A percentile compares a stretch with the other conserved stretches of the same genome.
These are phyloP conservation scores for Salvia hispanica DNA, from an alignment of 257 asterid genomes.

Conservation along the genomic window DNA sequence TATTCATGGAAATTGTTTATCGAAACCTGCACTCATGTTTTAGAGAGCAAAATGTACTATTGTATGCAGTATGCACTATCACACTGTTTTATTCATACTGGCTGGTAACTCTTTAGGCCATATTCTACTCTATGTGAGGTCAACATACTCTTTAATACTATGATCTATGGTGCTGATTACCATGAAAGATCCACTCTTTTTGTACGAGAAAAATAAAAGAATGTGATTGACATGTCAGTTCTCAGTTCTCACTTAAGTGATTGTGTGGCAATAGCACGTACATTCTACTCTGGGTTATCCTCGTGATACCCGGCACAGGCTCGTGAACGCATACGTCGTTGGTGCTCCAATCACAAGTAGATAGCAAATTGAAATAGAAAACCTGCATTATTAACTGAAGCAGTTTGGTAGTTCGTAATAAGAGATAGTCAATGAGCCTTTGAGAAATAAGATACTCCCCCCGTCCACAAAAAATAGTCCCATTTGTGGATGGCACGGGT, in stretches of 20 bases:
- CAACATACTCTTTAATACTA: no score
- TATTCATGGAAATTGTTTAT: no score
- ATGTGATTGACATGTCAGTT: not conserved
- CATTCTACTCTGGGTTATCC: not conserved
- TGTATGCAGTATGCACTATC: no score
- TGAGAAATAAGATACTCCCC: no score
- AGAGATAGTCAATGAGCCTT: not conserved
- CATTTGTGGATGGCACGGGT: no score
- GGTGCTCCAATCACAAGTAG: not conserved
- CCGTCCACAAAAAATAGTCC: no score
- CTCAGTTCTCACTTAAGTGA: not conserved
- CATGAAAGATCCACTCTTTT: not conserved
- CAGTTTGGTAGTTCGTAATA: slow-evolving; percentile 3
- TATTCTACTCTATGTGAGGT: no score
- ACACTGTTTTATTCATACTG: no score
- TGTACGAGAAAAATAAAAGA: not conserved
- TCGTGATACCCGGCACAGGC: not conserved
- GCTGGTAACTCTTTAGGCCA: no score
- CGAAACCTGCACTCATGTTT: no score
- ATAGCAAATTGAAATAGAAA: not conserved
- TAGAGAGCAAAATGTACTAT: no score
- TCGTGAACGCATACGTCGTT: not conserved
- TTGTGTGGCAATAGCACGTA: not conserved
- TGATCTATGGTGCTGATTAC: not conserved
- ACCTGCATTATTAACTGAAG: not conserved